A percentile compares a stretch with the other conserved stretches of the same genome.
phyloP scores from a whole-genome alignment of 495 filamentous ascomycete species.

The Penicillium pancosmium region DNA sequence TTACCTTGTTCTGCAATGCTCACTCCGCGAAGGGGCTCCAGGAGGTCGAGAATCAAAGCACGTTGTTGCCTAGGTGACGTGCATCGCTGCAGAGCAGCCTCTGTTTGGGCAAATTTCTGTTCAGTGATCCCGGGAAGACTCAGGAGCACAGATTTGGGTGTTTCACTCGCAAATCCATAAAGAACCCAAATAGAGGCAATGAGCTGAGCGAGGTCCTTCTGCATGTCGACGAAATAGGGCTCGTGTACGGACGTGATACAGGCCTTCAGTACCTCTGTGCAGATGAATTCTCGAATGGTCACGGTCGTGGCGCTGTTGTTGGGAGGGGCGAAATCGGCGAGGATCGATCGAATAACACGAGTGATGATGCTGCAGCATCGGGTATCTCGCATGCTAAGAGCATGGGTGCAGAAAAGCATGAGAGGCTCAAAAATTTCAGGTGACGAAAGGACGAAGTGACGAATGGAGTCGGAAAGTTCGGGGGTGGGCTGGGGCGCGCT shows the following conservation, averaged over 20 bases:
- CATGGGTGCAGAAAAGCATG: conserved; percentile 88
- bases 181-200: conserved; percentile 82
- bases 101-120: conserved; percentile 48
- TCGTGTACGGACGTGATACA: conserved; percentile 90
- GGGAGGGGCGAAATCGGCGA: conserved; percentile 71
- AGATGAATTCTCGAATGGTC: conserved; percentile 89
- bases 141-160: conserved; percentile 55
- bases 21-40: conserved; percentile 83
- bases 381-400: conserved; percentile 86
- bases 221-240: conserved; percentile 93
- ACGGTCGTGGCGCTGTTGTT: conserved; percentile 55
- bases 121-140: conserved; percentile 60
- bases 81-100: conserved; percentile 58
- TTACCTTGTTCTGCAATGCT: conserved; percentile 93
- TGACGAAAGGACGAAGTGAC: conserved; percentile 79
- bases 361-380: conserved; percentile 85
- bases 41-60: conserved; percentile 80
- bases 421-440: conserved; percentile 81
- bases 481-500: conserved; percentile 40
- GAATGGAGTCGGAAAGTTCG: conserved; percentile 54
- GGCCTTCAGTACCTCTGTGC: conserved; percentile 76
- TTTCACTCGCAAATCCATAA: conserved; percentile 65
- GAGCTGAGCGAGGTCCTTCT: conserved; percentile 86
- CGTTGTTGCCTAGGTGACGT: conserved; percentile 74
- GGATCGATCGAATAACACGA: conserved; percentile 78